Percentiles rank a stretch among this genome's conserved stretches.
Evolutionary conservation across 352 stramenopile genomes (phyloP).

Genomic region (Paralagenidium karlingii): DNA sequence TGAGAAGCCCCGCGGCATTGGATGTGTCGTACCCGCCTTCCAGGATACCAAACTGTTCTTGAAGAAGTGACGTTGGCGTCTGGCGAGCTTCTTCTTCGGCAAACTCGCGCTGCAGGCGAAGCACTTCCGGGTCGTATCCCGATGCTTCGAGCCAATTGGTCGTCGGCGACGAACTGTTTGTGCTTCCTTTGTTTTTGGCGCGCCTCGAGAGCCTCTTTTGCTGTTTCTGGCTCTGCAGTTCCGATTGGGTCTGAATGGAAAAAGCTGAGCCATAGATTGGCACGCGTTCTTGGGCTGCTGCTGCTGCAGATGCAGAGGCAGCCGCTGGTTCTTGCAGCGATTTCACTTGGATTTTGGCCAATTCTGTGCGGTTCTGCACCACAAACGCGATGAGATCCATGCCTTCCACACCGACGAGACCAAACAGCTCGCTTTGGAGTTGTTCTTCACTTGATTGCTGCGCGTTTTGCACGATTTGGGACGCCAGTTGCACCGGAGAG

Average conservation of each 20-base stretch:
- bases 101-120: slow-evolving; percentile 58
- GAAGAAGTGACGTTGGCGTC: slow-evolving; percentile 54
- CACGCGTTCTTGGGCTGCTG: slow-evolving; percentile 15
- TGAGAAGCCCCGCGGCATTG: slow-evolving; percentile 45
- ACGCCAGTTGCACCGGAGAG: slow-evolving; percentile 42
- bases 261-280: slow-evolving; percentile 26
- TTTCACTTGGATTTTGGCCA: too few relatives aligned
- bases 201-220: slow-evolving; percentile 41
- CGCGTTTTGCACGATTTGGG: slow-evolving; percentile 37
- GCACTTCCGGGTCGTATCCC: slow-evolving; percentile 65
- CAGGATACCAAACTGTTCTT: slow-evolving; percentile 57
- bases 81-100: slow-evolving; percentile 43
- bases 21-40: slow-evolving; percentile 61
- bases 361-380: slow-evolving; percentile 29
- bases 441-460: slow-evolving; percentile 39
- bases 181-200: slow-evolving; percentile 19
- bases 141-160: slow-evolving; percentile 56
- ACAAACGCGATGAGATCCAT: slow-evolving; percentile 78
- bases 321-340: slow-evolving; percentile 16
- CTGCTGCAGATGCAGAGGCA: slow-evolving; percentile 26
- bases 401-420: slow-evolving; percentile 71
- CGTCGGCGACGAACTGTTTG: slow-evolving; percentile 4
- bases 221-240: slow-evolving; percentile 37
- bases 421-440: too few relatives aligned
- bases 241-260: slow-evolving; percentile 48